Conservation (phyloP, 768 basidiomycete genomes). For the Multifurca ochricompacta region DNA sequence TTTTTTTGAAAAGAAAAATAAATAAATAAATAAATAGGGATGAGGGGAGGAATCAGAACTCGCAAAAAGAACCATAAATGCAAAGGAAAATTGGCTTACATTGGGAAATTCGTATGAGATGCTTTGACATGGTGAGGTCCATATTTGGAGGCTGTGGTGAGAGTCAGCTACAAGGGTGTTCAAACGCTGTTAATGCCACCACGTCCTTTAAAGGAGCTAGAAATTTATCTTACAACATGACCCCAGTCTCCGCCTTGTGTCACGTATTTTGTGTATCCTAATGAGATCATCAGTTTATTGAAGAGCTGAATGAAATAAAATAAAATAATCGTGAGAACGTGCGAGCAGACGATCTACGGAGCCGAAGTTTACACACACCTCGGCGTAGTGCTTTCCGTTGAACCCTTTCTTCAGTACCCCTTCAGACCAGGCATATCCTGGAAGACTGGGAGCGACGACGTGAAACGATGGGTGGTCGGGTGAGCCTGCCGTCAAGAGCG, state of each 20-base stretch:
- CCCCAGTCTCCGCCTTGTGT: slow-evolving; percentile 47
- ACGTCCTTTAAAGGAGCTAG: not conserved
- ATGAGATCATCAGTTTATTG: slow-evolving; percentile 22
- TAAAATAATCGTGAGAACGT: not conserved
- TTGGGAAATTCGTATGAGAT: slow-evolving; percentile 29
- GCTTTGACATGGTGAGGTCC: slow-evolving; percentile 29
- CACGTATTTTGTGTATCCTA: slow-evolving; percentile 30
- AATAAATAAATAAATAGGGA: too few relatives aligned
- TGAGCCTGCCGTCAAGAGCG: slow-evolving; percentile 38
- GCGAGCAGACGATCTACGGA: not conserved
- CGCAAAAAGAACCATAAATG: too few relatives aligned
- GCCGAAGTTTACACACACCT: slow-evolving; percentile 31
- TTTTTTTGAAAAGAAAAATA: too few relatives aligned
- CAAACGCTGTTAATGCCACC: not conserved
- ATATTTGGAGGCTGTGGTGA: slow-evolving; percentile 22
- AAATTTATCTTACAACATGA: slow-evolving; percentile 24
- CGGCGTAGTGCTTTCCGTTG: slow-evolving; percentile 41
- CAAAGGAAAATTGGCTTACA: slow-evolving; percentile 19
- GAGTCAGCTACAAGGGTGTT: slow-evolving; percentile 25
- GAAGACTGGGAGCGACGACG: slow-evolving; percentile 51
- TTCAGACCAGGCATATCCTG: slow-evolving; percentile 56
- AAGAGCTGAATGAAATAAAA: slow-evolving; percentile 4
- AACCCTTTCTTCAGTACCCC: slow-evolving; percentile 49
- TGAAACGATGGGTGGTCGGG: slow-evolving; percentile 49
- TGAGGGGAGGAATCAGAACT: not conserved